Conservation (phyloP, 192 early-diverging fungal genomes). For the Lobosporangium transversale region DNA sequence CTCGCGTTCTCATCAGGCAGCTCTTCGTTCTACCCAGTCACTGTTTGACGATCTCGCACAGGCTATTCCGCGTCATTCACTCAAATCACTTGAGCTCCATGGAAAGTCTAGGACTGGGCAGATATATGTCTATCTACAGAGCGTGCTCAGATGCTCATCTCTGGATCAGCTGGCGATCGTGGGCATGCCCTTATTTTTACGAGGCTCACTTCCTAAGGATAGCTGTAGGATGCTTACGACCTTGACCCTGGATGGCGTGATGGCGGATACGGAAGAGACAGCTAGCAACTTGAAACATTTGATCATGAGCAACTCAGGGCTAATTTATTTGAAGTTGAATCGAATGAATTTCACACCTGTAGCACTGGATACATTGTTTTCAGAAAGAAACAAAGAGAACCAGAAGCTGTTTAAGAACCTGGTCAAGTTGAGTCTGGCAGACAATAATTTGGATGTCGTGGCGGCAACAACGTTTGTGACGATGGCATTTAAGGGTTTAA, state of each 20-base stretch:
- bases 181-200: constrained; percentile 4
- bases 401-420: background rate
- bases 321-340: background rate
- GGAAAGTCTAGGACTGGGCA: background rate
- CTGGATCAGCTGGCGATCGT: constrained; percentile 3
- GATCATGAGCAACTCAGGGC: background rate
- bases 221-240: background rate
- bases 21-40: background rate
- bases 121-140: background rate
- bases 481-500: constrained; percentile 1
- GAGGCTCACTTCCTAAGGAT: background rate
- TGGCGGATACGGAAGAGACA: background rate
- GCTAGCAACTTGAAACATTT: background rate
- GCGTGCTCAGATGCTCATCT: background rate
- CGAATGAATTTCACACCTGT: background rate
- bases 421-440: background rate
- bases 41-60: background rate
- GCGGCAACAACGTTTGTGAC: background rate
- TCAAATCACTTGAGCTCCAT: background rate
- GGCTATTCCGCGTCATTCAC: background rate
- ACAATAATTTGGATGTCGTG: constrained; percentile 6
- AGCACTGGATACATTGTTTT: background rate
- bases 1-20: background rate
- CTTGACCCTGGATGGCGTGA: background rate
- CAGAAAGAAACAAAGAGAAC: background rate